Base-by-base conservation (phyloP, 164 flowering plant genomes). In the Sextonia rubra region DNA sequence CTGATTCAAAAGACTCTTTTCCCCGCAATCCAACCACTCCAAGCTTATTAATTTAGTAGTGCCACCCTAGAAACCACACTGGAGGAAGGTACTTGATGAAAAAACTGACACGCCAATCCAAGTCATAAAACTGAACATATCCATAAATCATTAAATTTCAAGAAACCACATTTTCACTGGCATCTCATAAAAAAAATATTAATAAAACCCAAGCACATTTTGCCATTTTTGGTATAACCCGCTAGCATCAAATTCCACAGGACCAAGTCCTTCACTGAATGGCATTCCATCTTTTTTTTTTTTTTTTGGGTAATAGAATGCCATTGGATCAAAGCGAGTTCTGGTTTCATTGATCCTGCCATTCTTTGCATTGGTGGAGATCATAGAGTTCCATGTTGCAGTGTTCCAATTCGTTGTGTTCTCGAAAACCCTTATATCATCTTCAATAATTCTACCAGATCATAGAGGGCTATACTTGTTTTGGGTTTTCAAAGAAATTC, bases 51-150 rank as follows among this genome's bases (percentile, higher is more conserved):
- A 65, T 60, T 70, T 20, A 75, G 64, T 70, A 75, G 24, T 37
- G 70, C 70, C 14, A 75, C 77, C 77, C 74, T 70, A 24, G 77
- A 75, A 49, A 71, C 74, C 14, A 71, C 66, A 60, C 66, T 71
- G 0, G 77, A 66, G 12, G 24, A 37, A 3, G 74, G 70, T 37
- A 58, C 49, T 71, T 26, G 49, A 26, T 47, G 25, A 60, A 71
- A 15, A 60, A 26, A 47, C 15, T 27, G 22, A 15, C 18, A 17
- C 30, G 67, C 32, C 44, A 66, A 29, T 44, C 62, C 30, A 71
- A 20, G n/a, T 22, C 8, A 8, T 32, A 44, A 47, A 61, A 47
- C 52, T 71, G 73, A 3, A 29, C 73, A 62, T 71, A 71, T 23
- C 73, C 66, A 30, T 66, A 29, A 22, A 71, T 60, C 73, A 71